Base-by-base conservation (phyloP, 2,329 filamentous ascomycete species). In the Epichloe glyceriae region DNA sequence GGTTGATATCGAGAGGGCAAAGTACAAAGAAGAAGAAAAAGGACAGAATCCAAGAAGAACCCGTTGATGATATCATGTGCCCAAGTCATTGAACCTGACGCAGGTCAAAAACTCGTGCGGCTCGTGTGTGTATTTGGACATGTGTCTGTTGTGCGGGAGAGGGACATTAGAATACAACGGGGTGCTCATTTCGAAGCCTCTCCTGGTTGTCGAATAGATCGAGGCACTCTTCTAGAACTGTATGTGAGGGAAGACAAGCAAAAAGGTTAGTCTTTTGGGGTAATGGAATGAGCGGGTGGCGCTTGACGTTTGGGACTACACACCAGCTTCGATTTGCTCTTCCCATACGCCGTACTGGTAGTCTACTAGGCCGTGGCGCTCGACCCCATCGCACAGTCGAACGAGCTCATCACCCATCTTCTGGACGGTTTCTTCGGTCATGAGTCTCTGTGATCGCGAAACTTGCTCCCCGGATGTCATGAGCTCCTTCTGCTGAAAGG, bases 301-400 rank as follows among this genome's bases (percentile, higher is more conserved):
- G 41, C 22, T 33, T 17, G 20, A 37, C 15, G 15, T 8, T 37
- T 22, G 17, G 10, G 19, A 46, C 7, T 41, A 50, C 86, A 69
- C 73, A 95, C 90, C 77, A 52, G 79, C 78, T 58, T 93, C 79
- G 59, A 97, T 96, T 62, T 87, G 82, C 63, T 97, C 90, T 68
- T 97, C 93, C 80, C 88, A 94, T 26, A 97, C 87, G 8, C 93
- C 93, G 71, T 95, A 94, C 62, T 97, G 86, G 65, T 97, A 98
- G 69, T 98, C 93, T 11, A 98, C 88, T 46, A 98, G 72, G n/a
- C 93, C 93, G 63, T 94, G 84, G 57, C 85, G 83, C 67, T 97
- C 91, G 55, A 97, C 79, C 47, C 79, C 79, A 64, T 97, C 89
- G 64, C 90, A 95, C 47, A 95, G 73, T 47, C 82, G 78, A 51